Conservation (phyloP, 2,329 filamentous ascomycete species). For the Nannizziopsis arthrosporioides region DNA sequence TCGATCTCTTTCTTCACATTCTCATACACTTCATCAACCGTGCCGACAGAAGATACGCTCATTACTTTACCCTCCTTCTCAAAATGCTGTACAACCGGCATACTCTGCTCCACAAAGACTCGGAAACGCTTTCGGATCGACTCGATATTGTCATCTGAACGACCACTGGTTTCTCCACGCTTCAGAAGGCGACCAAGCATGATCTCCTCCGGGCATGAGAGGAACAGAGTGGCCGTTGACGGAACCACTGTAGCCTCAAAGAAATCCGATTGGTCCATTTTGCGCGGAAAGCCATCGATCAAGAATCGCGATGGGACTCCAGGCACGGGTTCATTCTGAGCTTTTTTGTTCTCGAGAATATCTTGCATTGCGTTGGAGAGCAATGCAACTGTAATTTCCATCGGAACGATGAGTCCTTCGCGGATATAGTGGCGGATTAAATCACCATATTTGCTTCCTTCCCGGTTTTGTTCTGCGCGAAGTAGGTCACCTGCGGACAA, state of each 20-base stretch:
- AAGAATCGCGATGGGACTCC: slow-evolving; percentile 56
- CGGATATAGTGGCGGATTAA: slow-evolving; percentile 90
- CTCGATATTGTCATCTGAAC: slow-evolving; percentile 87
- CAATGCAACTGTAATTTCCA: slow-evolving; percentile 90
- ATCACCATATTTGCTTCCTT: slow-evolving; percentile 76
- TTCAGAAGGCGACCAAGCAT: slow-evolving; percentile 78
- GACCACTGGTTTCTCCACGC: slow-evolving; percentile 82
- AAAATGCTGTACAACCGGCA: slow-evolving; percentile 89
- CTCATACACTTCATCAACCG: slow-evolving; percentile 54
- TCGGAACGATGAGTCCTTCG: slow-evolving; percentile 92
- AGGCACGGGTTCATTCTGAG: slow-evolving; percentile 18
- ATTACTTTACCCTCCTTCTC: slow-evolving; percentile 65
- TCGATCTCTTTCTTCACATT: slow-evolving; percentile 41
- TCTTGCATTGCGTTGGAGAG: slow-evolving; percentile 86
- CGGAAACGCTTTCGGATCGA: slow-evolving; percentile 93
- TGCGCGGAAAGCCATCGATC: slow-evolving; percentile 77
- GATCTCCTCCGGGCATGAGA: slow-evolving; percentile 79
- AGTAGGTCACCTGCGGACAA: slow-evolving; percentile 87
- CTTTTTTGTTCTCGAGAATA: slow-evolving; percentile 44
- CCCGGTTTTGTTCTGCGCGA: slow-evolving; percentile 81
- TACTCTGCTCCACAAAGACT: slow-evolving; percentile 88
- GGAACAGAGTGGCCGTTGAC: slow-evolving; percentile 79
- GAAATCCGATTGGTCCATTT: slow-evolving; percentile 90
- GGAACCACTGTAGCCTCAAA: slow-evolving; percentile 85
- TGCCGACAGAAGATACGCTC: slow-evolving; percentile 60